These are phyloP conservation scores for Mycosphaerelloides madeirae DNA, from an alignment of 2,329 filamentous ascomycete genomes.

Conservation along the genomic window DNA sequence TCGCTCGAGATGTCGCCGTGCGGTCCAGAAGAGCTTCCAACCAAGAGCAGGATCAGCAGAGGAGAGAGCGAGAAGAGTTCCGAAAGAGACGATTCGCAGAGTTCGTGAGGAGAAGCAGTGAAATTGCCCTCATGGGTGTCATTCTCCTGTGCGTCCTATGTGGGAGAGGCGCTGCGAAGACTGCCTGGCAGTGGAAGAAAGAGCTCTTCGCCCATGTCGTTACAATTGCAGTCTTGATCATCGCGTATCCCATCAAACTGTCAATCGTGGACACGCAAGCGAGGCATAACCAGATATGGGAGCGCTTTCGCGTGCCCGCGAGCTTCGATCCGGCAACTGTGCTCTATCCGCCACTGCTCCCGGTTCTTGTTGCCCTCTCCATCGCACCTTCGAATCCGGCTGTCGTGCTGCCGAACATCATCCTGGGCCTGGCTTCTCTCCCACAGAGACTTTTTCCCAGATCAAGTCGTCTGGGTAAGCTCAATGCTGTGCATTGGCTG, in stretches of 20 bases:
- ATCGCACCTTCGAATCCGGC: conserved; percentile 59
- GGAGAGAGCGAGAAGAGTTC: conserved; percentile 54
- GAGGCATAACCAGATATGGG: conserved; percentile 34
- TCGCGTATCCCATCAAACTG: conserved; percentile 33
- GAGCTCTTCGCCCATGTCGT: conserved; percentile 37
- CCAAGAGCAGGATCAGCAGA: conserved; percentile 33
- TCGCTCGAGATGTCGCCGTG: conserved; percentile 23
- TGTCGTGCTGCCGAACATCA: conserved; percentile 69
- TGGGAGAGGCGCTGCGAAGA: conserved; percentile 30
- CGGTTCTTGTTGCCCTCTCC: conserved; percentile 70
- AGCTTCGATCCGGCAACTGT: conserved; percentile 88
- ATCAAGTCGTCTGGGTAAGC: conserved; percentile 51
- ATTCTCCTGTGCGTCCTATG: conserved; percentile 47
- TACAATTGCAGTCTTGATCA: conserved; percentile 25
- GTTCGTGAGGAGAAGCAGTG: conserved; percentile 63
- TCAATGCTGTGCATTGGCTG: conserved; percentile 72
- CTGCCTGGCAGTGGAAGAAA: conserved; percentile 33
- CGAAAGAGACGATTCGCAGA: conserved; percentile 85
- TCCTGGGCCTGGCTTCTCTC: conserved; percentile 73
- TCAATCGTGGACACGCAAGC: conserved; percentile 31
- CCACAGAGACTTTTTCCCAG: conserved; percentile 69
- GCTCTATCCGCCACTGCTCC: conserved; percentile 76
- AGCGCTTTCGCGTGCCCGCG: conserved; percentile 59
- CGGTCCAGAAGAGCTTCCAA: conserved; percentile 27
- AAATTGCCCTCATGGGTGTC: conserved; percentile 51